Conservation (phyloP, 352 stramenopile species). For the Phytophthora pini region DNA sequence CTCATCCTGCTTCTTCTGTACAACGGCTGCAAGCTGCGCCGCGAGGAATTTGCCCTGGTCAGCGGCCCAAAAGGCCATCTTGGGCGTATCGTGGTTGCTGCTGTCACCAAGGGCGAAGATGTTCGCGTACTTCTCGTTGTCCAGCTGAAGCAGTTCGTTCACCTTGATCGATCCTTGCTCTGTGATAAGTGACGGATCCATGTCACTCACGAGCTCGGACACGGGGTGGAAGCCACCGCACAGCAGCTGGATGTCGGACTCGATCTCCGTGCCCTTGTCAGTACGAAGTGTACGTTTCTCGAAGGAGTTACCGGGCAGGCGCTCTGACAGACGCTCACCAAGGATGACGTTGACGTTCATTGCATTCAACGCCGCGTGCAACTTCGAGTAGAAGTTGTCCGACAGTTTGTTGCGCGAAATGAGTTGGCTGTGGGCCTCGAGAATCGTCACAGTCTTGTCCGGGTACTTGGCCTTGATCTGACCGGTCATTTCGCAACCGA, state of each 20-base stretch:
- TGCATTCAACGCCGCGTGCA: conserved; percentile 36
- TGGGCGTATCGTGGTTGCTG: conserved; percentile 51
- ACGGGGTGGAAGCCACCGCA: conserved; percentile 49
- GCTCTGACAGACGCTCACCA: conserved; percentile 45
- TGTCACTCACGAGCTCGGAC: conserved; percentile 36
- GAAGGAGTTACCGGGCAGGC: conserved; percentile 43
- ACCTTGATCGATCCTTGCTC: conserved; percentile 51
- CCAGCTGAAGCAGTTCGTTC: conserved; percentile 54
- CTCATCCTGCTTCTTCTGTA: conserved; percentile 30
- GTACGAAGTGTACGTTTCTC: conserved; percentile 51
- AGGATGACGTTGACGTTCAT: conserved; percentile 59
- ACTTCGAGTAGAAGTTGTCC: conserved; percentile 55
- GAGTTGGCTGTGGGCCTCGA: conserved; percentile 45
- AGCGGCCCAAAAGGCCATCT: conserved; percentile 47
- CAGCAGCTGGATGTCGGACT: conserved; percentile 60
- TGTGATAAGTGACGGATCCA: conserved; percentile 46
- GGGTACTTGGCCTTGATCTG: conserved; percentile 65
- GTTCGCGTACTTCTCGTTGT: conserved; percentile 43
- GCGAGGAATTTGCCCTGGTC: conserved; percentile 51
- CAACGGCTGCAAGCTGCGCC: conserved; percentile 32
- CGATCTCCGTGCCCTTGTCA: conserved; percentile 53
- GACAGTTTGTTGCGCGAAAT: conserved; percentile 43
- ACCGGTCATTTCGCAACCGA: conserved; percentile 65
- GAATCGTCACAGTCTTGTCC: conserved; percentile 61
- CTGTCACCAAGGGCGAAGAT: conserved; percentile 61